Evolutionary conservation across 495 filamentous ascomycete species (phyloP), one percentile per base, ranked within the genome.

Genomic region (Lichina pygmaea): DNA sequence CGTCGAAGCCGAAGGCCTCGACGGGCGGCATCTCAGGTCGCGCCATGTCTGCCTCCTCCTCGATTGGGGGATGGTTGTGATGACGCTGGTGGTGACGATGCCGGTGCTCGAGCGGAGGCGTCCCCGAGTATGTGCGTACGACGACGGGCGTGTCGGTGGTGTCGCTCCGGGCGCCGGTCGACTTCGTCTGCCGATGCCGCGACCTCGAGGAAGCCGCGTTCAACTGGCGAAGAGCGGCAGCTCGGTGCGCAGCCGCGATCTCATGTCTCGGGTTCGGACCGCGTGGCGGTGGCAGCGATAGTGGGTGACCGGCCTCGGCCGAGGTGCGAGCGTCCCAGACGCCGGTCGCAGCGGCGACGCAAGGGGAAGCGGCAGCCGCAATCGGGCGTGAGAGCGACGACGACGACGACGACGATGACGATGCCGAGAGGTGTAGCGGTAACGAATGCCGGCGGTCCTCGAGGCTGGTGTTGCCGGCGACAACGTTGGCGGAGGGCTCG

Each of bases 1-100:
- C 33, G 15, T 49, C 48, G 37, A 49, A 49, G 17, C 43, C 16
- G 30, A 49, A 49, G 16, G 33, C 44, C 12, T 49, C 38, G n/a
- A 49, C 30, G 31, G 43, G 7, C 6, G 48, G 48, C 13, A 49
- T n/a, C 34, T 47, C 33, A 1, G 44, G 15, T 24, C 32, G 24
- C 13, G 36, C 44, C 43, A 40, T 49, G 17, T 46, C 44, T 32
- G 46, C 45, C 41, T 47, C 45, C 37, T 42, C 11, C 7, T 10
- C 34, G 13, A 38, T 47, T 3, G 45, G 13, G 10, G 45, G 38
- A 0, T 40, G 34, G 24, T 24, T 15, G 15, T 40, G 38, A 4
- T 40, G 38, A 15, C 12, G 15, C 12, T 40, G 38, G 12, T n/a
- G 38, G 4, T 24, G 24, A 9, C 41, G 46, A 36, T 43, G 41